These are phyloP conservation scores for Crepidotus sp. DNA, from an alignment of 1,284 basidiomycete species.

Conservation along the genomic window DNA sequence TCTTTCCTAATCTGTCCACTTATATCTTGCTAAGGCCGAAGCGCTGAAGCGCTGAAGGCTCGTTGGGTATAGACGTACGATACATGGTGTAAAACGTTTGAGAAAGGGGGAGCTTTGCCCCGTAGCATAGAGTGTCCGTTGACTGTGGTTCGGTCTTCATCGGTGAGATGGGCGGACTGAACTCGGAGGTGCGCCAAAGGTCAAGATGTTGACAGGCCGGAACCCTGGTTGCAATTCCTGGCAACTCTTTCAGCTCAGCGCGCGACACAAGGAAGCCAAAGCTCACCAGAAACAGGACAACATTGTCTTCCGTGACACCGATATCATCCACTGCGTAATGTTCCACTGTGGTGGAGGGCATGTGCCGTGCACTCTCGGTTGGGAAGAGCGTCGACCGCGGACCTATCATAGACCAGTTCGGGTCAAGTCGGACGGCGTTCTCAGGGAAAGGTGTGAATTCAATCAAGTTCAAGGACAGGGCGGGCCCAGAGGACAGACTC, in stretches of 20 bases:
- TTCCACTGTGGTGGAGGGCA: constrained; percentile 32
- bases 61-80: not conserved
- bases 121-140: not conserved
- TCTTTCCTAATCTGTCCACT: no score
- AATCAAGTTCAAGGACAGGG: constrained; percentile 28
- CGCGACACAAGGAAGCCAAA: not conserved
- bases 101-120: not conserved
- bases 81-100: not conserved
- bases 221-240: constrained; percentile 32
- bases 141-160: not conserved
- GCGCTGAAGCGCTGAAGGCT: no score
- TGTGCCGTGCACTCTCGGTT: constrained; percentile 30
- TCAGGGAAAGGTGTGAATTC: constrained; percentile 36
- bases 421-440: constrained; percentile 22
- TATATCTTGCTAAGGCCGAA: no score
- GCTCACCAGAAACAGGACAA: constrained; percentile 36
- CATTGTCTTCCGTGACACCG: constrained; percentile 40
- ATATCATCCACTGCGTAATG: constrained; percentile 32
- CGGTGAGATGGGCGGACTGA: constrained; percentile 6
- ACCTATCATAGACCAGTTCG: constrained; percentile 33
- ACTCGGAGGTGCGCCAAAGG: constrained; percentile 33
- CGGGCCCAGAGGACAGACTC: not conserved
- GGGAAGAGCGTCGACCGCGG: constrained; percentile 31
- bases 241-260: constrained; percentile 8
- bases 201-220: constrained; percentile 35